Evolutionary conservation across 2,329 filamentous ascomycete genomes (phyloP).

Genomic region (Penicillium polonicum): DNA sequence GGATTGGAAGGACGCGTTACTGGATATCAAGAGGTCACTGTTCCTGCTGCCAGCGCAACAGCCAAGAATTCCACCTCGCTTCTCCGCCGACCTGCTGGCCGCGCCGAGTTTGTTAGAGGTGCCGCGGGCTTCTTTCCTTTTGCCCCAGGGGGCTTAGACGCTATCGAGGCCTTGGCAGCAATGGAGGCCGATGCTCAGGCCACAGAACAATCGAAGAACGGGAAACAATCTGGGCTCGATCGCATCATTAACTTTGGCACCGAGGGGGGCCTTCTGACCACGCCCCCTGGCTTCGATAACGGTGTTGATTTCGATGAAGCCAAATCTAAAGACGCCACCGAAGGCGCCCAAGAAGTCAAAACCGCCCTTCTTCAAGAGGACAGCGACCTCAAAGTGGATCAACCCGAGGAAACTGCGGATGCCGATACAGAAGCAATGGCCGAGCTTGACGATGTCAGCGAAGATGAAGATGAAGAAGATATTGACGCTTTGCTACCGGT

Average conservation of each 20-base stretch:
- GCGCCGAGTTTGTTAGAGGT: slow-evolving; percentile 88
- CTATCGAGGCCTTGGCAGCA: slow-evolving; percentile 79
- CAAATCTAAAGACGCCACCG: slow-evolving; percentile 53
- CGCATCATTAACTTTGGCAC: slow-evolving; percentile 78
- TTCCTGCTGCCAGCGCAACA: slow-evolving; percentile 82
- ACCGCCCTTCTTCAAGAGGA: slow-evolving; percentile 55
- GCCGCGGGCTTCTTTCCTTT: slow-evolving; percentile 94
- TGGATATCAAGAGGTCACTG: slow-evolving; percentile 89
- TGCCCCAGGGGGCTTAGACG: slow-evolving; percentile 83
- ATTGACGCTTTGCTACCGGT: slow-evolving; percentile 87
- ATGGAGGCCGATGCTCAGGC: slow-evolving; percentile 71
- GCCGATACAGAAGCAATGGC: slow-evolving; percentile 32
- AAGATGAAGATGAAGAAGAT: slow-evolving; percentile 46
- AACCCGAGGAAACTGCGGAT: slow-evolving; percentile 48
- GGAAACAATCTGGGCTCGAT: slow-evolving; percentile 60
- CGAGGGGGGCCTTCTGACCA: slow-evolving; percentile 74
- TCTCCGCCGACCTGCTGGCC: slow-evolving; percentile 76
- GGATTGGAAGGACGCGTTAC: slow-evolving; percentile 90
- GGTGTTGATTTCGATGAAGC: slow-evolving; percentile 71
- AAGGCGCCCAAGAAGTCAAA: slow-evolving; percentile 69
- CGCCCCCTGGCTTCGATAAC: slow-evolving; percentile 76
- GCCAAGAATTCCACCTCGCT: slow-evolving; percentile 95
- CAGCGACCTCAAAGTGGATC: slow-evolving; percentile 47
- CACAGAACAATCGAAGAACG: slow-evolving; percentile 44
- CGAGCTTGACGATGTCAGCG: slow-evolving; percentile 30